Conservation (phyloP, 257 asterid genomes). For the Coffea canephora region DNA sequence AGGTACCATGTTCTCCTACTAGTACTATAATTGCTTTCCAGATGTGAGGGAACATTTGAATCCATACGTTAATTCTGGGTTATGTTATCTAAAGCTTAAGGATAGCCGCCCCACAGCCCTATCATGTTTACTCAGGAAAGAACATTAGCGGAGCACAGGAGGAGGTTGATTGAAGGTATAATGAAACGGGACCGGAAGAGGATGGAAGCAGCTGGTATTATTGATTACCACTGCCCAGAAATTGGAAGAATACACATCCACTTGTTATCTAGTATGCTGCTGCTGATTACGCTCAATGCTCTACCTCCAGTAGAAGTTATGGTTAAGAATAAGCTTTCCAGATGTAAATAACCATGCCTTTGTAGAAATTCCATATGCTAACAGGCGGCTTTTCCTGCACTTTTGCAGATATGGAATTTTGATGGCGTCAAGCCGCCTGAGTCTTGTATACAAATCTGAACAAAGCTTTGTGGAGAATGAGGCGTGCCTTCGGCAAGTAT, state of each 20-base stretch:
- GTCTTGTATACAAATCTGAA: not conserved
- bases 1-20: not conserved
- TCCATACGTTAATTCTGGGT: too few species aligned
- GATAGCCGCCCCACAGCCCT: not conserved
- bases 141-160: slow-evolving; percentile 57
- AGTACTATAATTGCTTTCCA: not conserved
- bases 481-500: not conserved
- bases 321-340: not conserved
- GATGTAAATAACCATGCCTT: too few species aligned
- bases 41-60: not conserved
- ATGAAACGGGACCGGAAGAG: slow-evolving; percentile 67
- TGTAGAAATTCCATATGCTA: not conserved
- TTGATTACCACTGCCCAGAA: slow-evolving; percentile 80
- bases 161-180: slow-evolving; percentile 51
- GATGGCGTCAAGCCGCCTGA: not conserved
- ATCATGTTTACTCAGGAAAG: slow-evolving; percentile 50
- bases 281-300: slow-evolving; percentile 1
- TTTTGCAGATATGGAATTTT: not conserved
- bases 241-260: slow-evolving; percentile 46
- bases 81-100: not conserved
- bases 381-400: not conserved
- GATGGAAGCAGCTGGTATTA: slow-evolving; percentile 85
- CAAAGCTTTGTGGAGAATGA: slow-evolving; percentile 14
- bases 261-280: not conserved
- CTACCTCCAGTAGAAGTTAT: not conserved